Base-by-base conservation (phyloP, 257 asterid genomes). In the Coffea eugenioides region DNA sequence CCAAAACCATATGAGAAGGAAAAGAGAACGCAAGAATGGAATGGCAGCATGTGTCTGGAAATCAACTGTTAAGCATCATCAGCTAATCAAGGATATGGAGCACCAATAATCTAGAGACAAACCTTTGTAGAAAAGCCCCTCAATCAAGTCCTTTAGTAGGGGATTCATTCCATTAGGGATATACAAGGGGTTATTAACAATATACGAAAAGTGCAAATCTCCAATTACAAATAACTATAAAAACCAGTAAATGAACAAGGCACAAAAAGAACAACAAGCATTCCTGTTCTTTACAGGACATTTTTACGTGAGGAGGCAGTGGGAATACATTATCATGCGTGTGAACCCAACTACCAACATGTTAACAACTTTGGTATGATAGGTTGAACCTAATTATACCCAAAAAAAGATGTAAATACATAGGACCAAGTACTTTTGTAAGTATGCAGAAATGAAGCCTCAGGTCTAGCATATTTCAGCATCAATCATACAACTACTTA, bases 301-400 rank as follows among this genome's bases (percentile, higher is more conserved):
- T 59, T 48, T 34, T 77, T 16, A 61, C 46, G n/a, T 31, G 77
- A 14, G 43, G 18, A 54, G 68, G 62, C 49, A 79, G 71, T 70
- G 57, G 67, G 27, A 16, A 66, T 11, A 93, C 99, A 97, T 90
- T 96, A 79, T 94, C 98, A 79, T 96, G 94, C 51, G 98, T 96
- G 79, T 27, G 27, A 27, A 97, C 76, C 99, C 99, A 79, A 93
- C 93, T 1, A 98, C 99, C 99, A 98, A 95, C 21, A 93, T 95
- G 87, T 93, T 97, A 25, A 95, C 94, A 76, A 89, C 83, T 88
- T 86, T 90, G 49, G 93, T 92, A 75, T 77, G 91, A 77, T 88
- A 86, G 56, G 97, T 91, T 82, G 86, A 77, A 82, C 98, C 97
- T 92, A 77, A 41, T 20, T 23, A 69, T 41, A 20, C 43, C 21